A percentile compares a stretch with the other conserved stretches of the same genome.
Conservation (phyloP, 768 basidiomycete genomes). For the Boletus coccyginus region DNA sequence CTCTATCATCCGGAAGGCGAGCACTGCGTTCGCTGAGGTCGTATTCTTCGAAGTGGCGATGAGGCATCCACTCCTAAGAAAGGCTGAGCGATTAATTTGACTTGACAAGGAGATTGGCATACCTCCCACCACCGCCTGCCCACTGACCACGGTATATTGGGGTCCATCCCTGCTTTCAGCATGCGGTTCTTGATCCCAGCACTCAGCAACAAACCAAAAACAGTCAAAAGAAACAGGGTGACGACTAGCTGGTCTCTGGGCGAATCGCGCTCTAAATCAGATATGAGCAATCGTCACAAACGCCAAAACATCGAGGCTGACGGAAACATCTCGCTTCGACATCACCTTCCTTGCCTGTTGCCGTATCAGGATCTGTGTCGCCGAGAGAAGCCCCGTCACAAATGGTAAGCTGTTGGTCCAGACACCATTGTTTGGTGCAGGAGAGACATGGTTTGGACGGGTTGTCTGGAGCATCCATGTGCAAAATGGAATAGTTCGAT, state of each 20-base stretch:
- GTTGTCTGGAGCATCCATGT: slow-evolving; percentile 74
- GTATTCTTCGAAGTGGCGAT: slow-evolving; percentile 52
- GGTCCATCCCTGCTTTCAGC: slow-evolving; percentile 70
- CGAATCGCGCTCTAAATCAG: slow-evolving; percentile 78
- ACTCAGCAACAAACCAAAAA: slow-evolving; percentile 80
- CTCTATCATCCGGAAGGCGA: slow-evolving; percentile 34
- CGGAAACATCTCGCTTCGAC: slow-evolving; percentile 96
- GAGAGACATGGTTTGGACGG: slow-evolving; percentile 89
- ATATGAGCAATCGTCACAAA: slow-evolving; percentile 27
- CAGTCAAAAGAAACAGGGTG: slow-evolving; percentile 83
- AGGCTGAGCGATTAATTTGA: slow-evolving; percentile 19
- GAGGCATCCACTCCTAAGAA: slow-evolving; percentile 41
- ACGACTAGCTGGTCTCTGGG: slow-evolving; percentile 95
- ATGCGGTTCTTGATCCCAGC: slow-evolving; percentile 84
- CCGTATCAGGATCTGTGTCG: slow-evolving; percentile 87
- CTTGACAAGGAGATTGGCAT: slow-evolving; percentile 27
- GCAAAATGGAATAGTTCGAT: slow-evolving; percentile 83
- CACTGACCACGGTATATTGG: slow-evolving; percentile 59
- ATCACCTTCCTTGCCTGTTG: slow-evolving; percentile 93
- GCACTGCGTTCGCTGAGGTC: slow-evolving; percentile 38
- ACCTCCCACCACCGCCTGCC: slow-evolving; percentile 86
- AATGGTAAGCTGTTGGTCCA: slow-evolving; percentile 85
- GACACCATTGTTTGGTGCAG: slow-evolving; percentile 94
- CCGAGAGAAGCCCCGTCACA: slow-evolving; percentile 81
- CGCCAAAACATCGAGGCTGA: slow-evolving; percentile 46